Conservation (phyloP, 208 protist genomes). For the Leishmania turanica region DNA sequence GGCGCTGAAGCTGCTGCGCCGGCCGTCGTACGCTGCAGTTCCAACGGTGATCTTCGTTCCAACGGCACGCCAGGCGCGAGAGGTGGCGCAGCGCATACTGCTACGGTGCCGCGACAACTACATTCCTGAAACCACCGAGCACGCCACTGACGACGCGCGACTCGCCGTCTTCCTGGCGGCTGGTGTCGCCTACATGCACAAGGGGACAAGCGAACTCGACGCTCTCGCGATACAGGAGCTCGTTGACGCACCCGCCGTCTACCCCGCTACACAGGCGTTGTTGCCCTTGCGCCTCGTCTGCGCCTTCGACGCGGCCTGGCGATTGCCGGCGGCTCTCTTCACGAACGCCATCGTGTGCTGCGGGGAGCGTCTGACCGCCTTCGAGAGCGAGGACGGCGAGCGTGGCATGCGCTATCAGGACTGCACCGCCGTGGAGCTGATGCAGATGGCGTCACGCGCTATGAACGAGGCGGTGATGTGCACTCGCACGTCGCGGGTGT, state of each 20-base stretch:
- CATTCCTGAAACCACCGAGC: slow-evolving; percentile 38
- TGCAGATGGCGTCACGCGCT: slow-evolving; percentile 81
- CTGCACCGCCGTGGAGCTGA: slow-evolving; percentile 63
- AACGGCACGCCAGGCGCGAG: slow-evolving; percentile 52
- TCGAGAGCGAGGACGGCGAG: slow-evolving; percentile 25
- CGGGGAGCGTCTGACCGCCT: slow-evolving; percentile 51
- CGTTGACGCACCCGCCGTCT: slow-evolving; percentile 53
- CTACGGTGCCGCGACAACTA: slow-evolving; percentile 75
- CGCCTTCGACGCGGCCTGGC: slow-evolving; percentile 77
- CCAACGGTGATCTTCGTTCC: slow-evolving; percentile 80
- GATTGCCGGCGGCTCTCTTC: slow-evolving; percentile 79
- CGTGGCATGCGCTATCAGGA: slow-evolving; percentile 37
- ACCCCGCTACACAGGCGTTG: slow-evolving; percentile 45
- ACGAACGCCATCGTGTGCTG: slow-evolving; percentile 70
- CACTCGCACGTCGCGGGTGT: slow-evolving; percentile 65
- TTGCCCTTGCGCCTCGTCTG: slow-evolving; percentile 81
- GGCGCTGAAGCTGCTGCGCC: slow-evolving; percentile 60
- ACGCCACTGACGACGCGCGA: slow-evolving; percentile 41
- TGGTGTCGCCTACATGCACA: slow-evolving; percentile 82
- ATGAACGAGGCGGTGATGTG: slow-evolving; percentile 68
- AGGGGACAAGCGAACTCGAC: slow-evolving; percentile 64
- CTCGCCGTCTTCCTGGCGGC: slow-evolving; percentile 64
- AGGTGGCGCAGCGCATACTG: slow-evolving; percentile 73
- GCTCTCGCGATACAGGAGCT: slow-evolving; percentile 54
- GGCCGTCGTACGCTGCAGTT: slow-evolving; percentile 49